Conservation (phyloP, 306 rosid species). For the Begonia peltatifolia region DNA sequence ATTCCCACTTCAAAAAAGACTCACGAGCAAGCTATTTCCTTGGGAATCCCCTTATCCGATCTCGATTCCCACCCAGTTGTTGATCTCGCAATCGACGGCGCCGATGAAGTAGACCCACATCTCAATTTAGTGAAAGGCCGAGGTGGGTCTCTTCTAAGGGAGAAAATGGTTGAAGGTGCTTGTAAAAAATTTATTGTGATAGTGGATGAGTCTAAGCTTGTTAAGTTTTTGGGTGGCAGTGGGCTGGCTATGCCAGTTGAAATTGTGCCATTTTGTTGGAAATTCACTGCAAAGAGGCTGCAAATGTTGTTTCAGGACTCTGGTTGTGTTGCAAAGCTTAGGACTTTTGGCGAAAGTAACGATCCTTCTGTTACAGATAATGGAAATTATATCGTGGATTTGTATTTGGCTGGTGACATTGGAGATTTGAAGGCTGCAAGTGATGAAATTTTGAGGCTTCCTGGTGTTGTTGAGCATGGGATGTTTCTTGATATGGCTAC, state of each 20-base stretch:
- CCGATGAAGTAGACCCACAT: constrained; percentile 78
- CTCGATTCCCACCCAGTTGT: constrained; percentile 53
- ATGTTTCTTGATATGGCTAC: constrained; percentile 86
- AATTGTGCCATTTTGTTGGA: constrained; percentile 68
- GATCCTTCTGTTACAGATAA: constrained; percentile 66
- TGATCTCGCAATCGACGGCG: constrained; percentile 81
- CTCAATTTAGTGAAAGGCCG: constrained; percentile 76
- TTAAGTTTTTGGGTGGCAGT: constrained; percentile 48
- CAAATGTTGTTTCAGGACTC: constrained; percentile 31
- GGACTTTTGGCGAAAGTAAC: constrained; percentile 25
- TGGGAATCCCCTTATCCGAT: constrained; percentile 68
- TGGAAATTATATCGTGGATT: constrained; percentile 56
- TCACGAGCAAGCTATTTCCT: constrained; percentile 55
- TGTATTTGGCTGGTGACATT: constrained; percentile 47
- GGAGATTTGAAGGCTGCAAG: constrained; percentile 77
- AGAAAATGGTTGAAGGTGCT: constrained; percentile 74
- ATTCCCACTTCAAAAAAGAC: constrained; percentile 69
- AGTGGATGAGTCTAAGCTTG: constrained; percentile 73
- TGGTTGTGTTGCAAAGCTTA: constrained; percentile 54
- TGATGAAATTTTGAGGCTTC: constrained; percentile 49
- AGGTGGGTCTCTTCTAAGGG: constrained; percentile 72
- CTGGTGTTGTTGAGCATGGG: constrained; percentile 89
- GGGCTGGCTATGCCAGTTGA: constrained; percentile 87
- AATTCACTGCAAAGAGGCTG: constrained; percentile 40
- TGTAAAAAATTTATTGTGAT: constrained; percentile 61